Base-by-base conservation (phyloP, 148 eudicot genomes). In the Dysphania ambrosioides region DNA sequence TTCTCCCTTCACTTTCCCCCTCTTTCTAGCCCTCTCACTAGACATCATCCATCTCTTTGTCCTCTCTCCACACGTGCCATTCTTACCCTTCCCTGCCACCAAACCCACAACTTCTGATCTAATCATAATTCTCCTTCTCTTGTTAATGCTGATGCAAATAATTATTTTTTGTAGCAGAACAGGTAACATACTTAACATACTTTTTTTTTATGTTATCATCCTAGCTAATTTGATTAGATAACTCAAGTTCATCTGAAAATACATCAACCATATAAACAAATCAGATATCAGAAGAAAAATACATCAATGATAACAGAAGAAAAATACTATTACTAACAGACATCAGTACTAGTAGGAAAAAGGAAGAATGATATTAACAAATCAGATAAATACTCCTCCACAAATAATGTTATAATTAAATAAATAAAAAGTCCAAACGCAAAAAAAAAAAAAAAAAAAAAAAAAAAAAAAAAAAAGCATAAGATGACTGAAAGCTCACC, bases 21-120 rank as follows among this genome's bases (percentile, higher is more conserved):
- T 66, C 77, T 83, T 61, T 67, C 74, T 35, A 66, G 44, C 34
- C 26, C 66, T 31, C 71, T 31, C 42, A 13, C 72, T 67, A 79
- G 59, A 65, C 75, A 72, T 78, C 80, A 71, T 71, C 71, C 80
- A 71, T 71, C 71, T 34, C 73, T 80, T 71, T 65, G 72, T 75
- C 82, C 31, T 76, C 79, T 86, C 83, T 81, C 86, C 82, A 83
- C 91, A 86, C 86, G 89, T 86, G 88, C 91, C 85, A 63, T 36
- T 79, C 77, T 57, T 67, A 60, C 72, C 70, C 58, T 6, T 51
- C 64, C 23, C 76, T 81, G 69, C 78, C 56, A 42, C 72, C 30
- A 67, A 71, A 38, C 76, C 49, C 71, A 51, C 76, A 9, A 66
- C 71, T 53, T 57, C 76, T 38, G 24, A 75, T 75, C 78, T 75